Percentiles rank a stretch among this genome's conserved stretches.
Conservation (phyloP, 176 grass and related monocot genomes). For the Ensete ventricosum region DNA sequence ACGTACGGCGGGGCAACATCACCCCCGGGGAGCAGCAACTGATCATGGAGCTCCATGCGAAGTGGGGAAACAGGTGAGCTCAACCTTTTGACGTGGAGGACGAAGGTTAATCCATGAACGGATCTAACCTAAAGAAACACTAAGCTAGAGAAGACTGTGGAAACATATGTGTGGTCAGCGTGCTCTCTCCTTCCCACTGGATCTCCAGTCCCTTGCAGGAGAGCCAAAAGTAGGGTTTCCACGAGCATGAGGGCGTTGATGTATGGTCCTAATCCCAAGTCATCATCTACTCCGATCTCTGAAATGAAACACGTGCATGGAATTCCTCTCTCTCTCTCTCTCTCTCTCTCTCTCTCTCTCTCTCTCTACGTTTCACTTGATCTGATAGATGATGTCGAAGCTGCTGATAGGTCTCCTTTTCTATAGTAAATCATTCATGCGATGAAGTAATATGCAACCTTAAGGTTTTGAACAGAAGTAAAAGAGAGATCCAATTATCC, state of each 20-base stretch:
- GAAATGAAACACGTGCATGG: background rate
- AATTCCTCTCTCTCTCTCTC: too few species aligned
- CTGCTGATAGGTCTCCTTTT: too few species aligned
- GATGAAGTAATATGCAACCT: too few species aligned
- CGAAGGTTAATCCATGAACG: too few species aligned
- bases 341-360: too few species aligned
- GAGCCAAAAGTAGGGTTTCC: background rate
- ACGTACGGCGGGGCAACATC: constrained; percentile 25
- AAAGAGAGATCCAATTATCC: background rate
- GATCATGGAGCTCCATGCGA: constrained; percentile 27
- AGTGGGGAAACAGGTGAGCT: constrained; percentile 29
- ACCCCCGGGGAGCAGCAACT: constrained; percentile 25
- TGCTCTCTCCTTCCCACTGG: background rate
- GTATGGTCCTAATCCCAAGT: background rate
- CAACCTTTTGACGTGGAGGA: too few species aligned
- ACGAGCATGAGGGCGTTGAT: background rate
- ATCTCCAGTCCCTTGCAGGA: background rate
- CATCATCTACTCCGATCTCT: background rate
- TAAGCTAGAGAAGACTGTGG: too few species aligned
- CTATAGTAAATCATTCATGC: too few species aligned
- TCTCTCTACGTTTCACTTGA: too few species aligned
- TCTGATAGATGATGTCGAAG: too few species aligned
- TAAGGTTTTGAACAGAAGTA: background rate
- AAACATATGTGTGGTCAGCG: constrained; percentile 5
- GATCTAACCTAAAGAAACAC: too few species aligned